A percentile compares a stretch with the other conserved stretches of the same genome.
Conservation (phyloP, 805 yeast species). For the Wickerhamiella vanderwaltii region DNA sequence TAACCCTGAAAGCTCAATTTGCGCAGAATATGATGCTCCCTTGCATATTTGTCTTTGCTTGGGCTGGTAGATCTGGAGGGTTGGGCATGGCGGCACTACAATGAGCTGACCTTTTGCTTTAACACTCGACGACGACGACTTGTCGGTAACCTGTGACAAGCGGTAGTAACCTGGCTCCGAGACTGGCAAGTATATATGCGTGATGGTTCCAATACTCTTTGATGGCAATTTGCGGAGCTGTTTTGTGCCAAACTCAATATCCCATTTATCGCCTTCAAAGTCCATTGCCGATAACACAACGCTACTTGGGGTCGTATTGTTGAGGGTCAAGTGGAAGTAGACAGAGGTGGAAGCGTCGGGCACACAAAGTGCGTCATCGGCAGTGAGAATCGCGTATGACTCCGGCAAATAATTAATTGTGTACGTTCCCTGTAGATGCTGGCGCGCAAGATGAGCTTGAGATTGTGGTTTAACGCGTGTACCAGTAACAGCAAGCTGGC, state of each 20-base stretch:
- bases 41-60: slow-evolving; percentile 39
- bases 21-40: slow-evolving; percentile 42
- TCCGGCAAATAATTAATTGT: slow-evolving; percentile 85
- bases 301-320: slow-evolving; percentile 56
- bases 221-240: slow-evolving; percentile 36
- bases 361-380: slow-evolving; percentile 47
- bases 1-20: slow-evolving; percentile 54
- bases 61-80: slow-evolving; percentile 37
- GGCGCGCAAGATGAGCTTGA: slow-evolving; percentile 29
- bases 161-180: slow-evolving; percentile 65
- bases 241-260: slow-evolving; percentile 43
- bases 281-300: slow-evolving; percentile 54
- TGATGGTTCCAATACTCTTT: slow-evolving; percentile 12
- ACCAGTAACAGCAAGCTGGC: slow-evolving; percentile 29
- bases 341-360: slow-evolving; percentile 24
- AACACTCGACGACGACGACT: slow-evolving; percentile 38
- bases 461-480: slow-evolving; percentile 24
- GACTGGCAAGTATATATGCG: slow-evolving; percentile 46
- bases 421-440: slow-evolving; percentile 72
- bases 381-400: slow-evolving; percentile 67
- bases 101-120: slow-evolving; percentile 51
- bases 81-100: slow-evolving; percentile 66
- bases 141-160: slow-evolving; percentile 54
- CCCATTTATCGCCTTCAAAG: slow-evolving; percentile 32
- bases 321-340: slow-evolving; percentile 61